Evolutionary conservation across 1,284 basidiomycete species (phyloP).

Genomic region (Puccinia hordei): DNA sequence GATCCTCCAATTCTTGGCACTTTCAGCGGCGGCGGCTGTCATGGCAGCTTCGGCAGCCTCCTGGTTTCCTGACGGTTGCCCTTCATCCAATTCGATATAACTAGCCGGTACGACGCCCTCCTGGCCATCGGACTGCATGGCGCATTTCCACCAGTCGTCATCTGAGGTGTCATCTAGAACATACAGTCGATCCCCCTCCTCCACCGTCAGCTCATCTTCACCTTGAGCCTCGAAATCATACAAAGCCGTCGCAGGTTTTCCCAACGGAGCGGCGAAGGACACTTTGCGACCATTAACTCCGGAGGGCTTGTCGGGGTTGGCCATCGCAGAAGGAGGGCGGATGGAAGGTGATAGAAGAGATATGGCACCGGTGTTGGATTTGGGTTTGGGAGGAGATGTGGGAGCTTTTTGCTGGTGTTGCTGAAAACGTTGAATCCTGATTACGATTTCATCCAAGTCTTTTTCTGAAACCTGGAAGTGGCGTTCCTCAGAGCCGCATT

Average conservation of each 20-base stretch:
- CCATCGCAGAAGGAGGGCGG: slow-evolving; percentile 51
- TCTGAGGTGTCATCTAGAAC: slow-evolving; percentile 82
- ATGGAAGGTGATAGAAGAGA: slow-evolving; percentile 50
- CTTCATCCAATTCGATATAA: slow-evolving; percentile 75
- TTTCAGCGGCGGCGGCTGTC: slow-evolving; percentile 60
- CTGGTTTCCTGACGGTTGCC: slow-evolving; percentile 48
- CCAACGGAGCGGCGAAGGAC: slow-evolving; percentile 63
- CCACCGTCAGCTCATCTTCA: slow-evolving; percentile 87
- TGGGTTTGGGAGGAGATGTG: slow-evolving; percentile 55
- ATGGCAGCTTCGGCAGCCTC: slow-evolving; percentile 61
- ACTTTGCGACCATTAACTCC: slow-evolving; percentile 72
- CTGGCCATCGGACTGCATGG: slow-evolving; percentile 69
- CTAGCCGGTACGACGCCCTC: slow-evolving; percentile 96
- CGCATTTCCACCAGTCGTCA: slow-evolving; percentile 98
- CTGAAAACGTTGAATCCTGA: slow-evolving; percentile 58
- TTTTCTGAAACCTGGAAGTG: slow-evolving; percentile 49
- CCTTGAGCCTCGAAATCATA: slow-evolving; percentile 95
- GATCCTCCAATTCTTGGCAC: slow-evolving; percentile 59
- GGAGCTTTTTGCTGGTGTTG: slow-evolving; percentile 62
- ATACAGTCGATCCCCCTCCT: slow-evolving; percentile 78
- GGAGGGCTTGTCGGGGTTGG: slow-evolving; percentile 57
- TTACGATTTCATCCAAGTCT: slow-evolving; percentile 53
- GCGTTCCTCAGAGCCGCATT: slow-evolving; percentile 63
- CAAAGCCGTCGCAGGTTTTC: slow-evolving; percentile 70
- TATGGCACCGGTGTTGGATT: slow-evolving; percentile 55